Evolutionary conservation across 352 stramenopile species (phyloP), one percentile per base, ranked within the genome.

Genomic region (Poterioochromonas sp.): DNA sequence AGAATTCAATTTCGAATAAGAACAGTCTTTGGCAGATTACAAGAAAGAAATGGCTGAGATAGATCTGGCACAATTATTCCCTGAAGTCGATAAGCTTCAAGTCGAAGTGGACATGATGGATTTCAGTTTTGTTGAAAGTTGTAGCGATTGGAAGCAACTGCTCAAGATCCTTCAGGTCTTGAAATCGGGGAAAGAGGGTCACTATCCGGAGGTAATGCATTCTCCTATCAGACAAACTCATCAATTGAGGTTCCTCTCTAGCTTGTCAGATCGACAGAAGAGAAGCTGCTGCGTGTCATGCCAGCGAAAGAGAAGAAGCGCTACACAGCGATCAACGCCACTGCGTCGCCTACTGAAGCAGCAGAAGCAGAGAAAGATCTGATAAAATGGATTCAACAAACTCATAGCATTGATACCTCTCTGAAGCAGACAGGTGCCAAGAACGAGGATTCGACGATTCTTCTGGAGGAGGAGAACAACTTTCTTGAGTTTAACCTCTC

Each of bases 111-210:
- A 84, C 11, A 86, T 85, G 82, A 83, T 97, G 43, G 92, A 97
- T 85, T 97, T 96, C 73, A 83, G 78, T 37, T 96, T 93, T 82
- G 90, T 97, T 29, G 84, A 88, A 40, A 87, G 88, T 58, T 94
- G 90, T 83, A 73, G 76, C 12, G 86, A 95, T 81, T 29, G 91
- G 44, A 84, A 93, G 39, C 85, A 94, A 80, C 85, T 97, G 34
- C 90, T 91, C 69, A 88, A 88, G 39, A 91, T 97, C 47, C 81
- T 97, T 39, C 83, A 83, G 20, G 82, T 87, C 82, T 84, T 97
- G 15, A 84, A 88, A 34, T 93, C 87, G 0, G 92, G 91, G 11
- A 93, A 93, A 77, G 88, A 96, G 85, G 92, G 92, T 0, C 79
- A 85, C 20, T 97, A 95, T 78, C 89, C 87, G 32, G 84, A 96